Base-by-base conservation (phyloP, 352 stramenopile genomes). In the Plasmopara viticola region DNA sequence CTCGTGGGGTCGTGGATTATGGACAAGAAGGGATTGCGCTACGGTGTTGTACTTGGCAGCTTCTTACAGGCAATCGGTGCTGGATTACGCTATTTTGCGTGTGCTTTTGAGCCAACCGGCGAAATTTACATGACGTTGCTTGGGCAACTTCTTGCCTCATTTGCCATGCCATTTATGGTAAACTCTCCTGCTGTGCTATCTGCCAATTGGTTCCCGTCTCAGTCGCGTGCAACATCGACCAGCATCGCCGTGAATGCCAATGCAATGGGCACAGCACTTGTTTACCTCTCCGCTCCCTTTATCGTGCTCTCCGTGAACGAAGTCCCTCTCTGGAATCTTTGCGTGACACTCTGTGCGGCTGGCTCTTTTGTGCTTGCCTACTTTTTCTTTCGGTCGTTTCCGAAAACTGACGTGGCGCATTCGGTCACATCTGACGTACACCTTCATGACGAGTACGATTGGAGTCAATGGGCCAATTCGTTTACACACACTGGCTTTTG, bases 121-220 rank as follows among this genome's bases (percentile, higher is more conserved):
- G 74, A 85, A 42, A 63, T 56, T 20, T 59, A 70, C 18, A 35
- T 78, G 34, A 84, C 77, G 2, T 30, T 87, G n/a, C 2, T 78
- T 0, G 79, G 79, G 10, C 79, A 90, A 39, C 67, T 80, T 42
- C 18, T 90, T 28, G 76, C 79, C 35, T 84, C 79, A 0, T 51
- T 83, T 9, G 79, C 79, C 0, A 87, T 87, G 77, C 79, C 79
- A n/a, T 90, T 90, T 58, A 90, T 90, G 79, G 76, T 90, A n/a
- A 90, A 90, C 47, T 90, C 79, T 8, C 77, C 79, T 4, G 72
- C 79, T 0, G 74, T 90, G 17, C 58, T 90, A 2, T 87, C 76
- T 0, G 77, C 74, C 4, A 84, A 87, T 38, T 90, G 79, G 79
- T 90, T 87, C 48, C 76, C 77, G 7, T 63, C 76, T 18, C 84